phyloP scores from a whole-genome alignment of 345 rosid genomes.

The Eucalyptus pauciflora region DNA sequence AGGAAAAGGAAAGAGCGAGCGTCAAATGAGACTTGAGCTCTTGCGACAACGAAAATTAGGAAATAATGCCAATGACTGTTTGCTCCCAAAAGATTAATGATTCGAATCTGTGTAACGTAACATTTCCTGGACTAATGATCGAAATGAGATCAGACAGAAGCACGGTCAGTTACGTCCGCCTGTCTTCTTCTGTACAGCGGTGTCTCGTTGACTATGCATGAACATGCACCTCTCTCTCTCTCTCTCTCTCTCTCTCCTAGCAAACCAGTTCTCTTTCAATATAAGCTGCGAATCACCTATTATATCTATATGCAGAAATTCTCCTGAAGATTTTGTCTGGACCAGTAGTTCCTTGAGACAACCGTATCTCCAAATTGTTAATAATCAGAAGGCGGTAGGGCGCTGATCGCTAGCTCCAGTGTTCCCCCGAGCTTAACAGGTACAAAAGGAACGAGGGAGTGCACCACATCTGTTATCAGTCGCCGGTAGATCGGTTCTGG shows the following conservation, averaged over 20 bases:
- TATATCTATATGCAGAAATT: neutral
- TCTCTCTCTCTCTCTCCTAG: neutral
- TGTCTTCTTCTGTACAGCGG: neutral
- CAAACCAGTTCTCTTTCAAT: neutral
- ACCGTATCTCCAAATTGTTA: neutral
- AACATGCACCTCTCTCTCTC: neutral
- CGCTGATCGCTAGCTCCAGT: slow-evolving; percentile 12
- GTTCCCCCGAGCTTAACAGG: slow-evolving; percentile 85
- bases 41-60: neutral
- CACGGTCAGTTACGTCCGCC: neutral
- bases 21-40: neutral
- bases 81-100: neutral
- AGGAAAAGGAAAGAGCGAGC: neutral
- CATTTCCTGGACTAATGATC: neutral
- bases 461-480: slow-evolving; percentile 66
- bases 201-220: neutral
- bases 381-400: neutral
- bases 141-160: neutral
- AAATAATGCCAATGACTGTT: neutral
- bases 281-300: neutral
- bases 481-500: slow-evolving; percentile 88
- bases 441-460: slow-evolving; percentile 76
- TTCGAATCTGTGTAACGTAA: neutral
- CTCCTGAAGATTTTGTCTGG: neutral
- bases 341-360: neutral